A percentile compares a stretch with the other conserved stretches of the same genome.
phyloP scores from a whole-genome alignment of 768 basidiomycete genomes.

The Macrolepiota dolichaula region DNA sequence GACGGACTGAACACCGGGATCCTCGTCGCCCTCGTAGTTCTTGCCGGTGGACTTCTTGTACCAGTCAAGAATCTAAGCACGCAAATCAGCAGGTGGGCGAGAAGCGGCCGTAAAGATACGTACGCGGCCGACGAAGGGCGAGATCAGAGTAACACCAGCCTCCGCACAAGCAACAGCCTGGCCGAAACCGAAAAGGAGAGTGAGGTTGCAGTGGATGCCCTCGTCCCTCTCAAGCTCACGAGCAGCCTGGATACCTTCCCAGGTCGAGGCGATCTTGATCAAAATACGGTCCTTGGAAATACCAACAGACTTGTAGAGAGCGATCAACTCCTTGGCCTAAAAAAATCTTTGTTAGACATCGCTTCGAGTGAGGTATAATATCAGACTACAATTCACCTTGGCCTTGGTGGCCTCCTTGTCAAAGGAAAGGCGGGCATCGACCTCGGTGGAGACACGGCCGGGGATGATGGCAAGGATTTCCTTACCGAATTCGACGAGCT shows the following conservation, averaged over 20 bases:
- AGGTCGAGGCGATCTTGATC: constrained; percentile 99
- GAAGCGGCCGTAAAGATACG: constrained; percentile 28
- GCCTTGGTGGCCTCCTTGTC: constrained; percentile 90
- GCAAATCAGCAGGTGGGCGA: constrained; percentile 10
- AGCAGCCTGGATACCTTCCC: constrained; percentile 99
- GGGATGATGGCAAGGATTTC: constrained; percentile 95
- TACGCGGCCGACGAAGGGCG: constrained; percentile 98
- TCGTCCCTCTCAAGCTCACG: constrained; percentile 91
- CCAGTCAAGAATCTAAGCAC: constrained; percentile 90
- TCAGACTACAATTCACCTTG: constrained; percentile 48
- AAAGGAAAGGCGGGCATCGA: constrained; percentile 96
- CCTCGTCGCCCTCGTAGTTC: constrained; percentile 85
- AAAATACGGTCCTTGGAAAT: constrained; percentile 91
- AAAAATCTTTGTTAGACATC: constrained; percentile 8
- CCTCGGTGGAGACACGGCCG: constrained; percentile 98
- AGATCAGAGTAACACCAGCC: constrained; percentile 97
- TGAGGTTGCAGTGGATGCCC: constrained; percentile 97
- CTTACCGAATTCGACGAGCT: constrained; percentile 98
- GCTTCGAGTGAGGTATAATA: constrained; percentile 1
- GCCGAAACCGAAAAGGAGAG: constrained; percentile 96
- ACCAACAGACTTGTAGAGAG: constrained; percentile 91
- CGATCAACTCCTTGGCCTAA: constrained; percentile 83
- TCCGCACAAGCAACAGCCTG: constrained; percentile 99
- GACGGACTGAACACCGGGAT: constrained; percentile 95
- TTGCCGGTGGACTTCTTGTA: constrained; percentile 92